Conservation (phyloP, 176 grass and related monocot genomes). For the Leersia perrieri region DNA sequence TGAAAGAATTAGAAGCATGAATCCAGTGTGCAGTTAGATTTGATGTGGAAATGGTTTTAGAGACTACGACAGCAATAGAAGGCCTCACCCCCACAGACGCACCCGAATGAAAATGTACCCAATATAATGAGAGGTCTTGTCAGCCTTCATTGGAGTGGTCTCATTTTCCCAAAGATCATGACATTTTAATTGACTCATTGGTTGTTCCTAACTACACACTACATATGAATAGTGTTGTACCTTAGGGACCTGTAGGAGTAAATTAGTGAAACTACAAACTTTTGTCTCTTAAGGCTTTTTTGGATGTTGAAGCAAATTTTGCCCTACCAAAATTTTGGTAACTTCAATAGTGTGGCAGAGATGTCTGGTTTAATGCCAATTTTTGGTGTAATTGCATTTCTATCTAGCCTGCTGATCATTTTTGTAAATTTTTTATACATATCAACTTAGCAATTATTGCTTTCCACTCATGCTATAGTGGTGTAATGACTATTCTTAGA, state of each 20-base stretch:
- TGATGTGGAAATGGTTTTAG: constrained; percentile 19
- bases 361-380: background rate
- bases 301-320: too few species aligned
- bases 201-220: constrained; percentile 23
- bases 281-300: too few species aligned
- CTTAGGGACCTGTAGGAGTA: constrained; percentile 17
- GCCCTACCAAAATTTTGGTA: too few species aligned
- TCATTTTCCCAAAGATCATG: constrained; percentile 16
- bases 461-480: constrained; percentile 53
- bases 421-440: constrained; percentile 24
- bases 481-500: constrained; percentile 62
- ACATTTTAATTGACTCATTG: constrained; percentile 23
- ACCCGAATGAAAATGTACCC: constrained; percentile 15
- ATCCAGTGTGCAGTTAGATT: constrained; percentile 12
- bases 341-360: too few species aligned
- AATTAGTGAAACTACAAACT: constrained; percentile 4
- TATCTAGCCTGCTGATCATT: background rate
- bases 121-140: constrained; percentile 42
- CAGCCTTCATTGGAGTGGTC: background rate
- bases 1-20: background rate
- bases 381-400: constrained; percentile 23
- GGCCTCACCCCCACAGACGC: constrained; percentile 1
- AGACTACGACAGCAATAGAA: background rate
- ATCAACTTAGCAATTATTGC: constrained; percentile 60
- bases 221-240: constrained; percentile 27